Evolutionary conservation across 1,139 yeast genomes (phyloP), one percentile per base, ranked within the genome.

Genomic region (Yamadazyma spencermartinsiae): DNA sequence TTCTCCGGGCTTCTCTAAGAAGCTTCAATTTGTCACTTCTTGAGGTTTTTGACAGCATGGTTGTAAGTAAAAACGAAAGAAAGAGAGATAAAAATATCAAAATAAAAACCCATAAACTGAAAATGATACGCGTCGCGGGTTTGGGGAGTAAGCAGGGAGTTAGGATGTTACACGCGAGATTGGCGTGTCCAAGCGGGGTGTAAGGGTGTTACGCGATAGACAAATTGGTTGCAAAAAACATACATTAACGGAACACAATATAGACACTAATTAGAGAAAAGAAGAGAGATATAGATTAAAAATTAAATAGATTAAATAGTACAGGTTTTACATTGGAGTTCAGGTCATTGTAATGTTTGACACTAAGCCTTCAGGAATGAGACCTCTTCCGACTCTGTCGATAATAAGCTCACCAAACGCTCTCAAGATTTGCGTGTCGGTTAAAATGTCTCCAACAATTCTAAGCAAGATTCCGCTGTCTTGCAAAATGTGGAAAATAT

Each of bases 1-100:
- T 53, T 36, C 52, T 52, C 39, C 76, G 61, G 26, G 76, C 75
- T 42, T 65, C 71, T 35, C 61, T 59, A 40, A 72, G 70, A 51
- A 61, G 62, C 42, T 61, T 62, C 40, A 70, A 55, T 56, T 65
- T 68, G 40, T 68, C 68, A 31, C 58, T 56, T 44, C 45, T 48
- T 2, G 45, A 36, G 18, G 28, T 26, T 28, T 43, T 46, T 15
- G 51, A 41, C 51, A 48, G 46, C 48, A 46, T 47, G 17, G 25
- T 32, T 13, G 14, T 37, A 13, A 23, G 16, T 19, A 2, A 20
- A 26, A 31, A 32, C 13, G 32, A 26, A 17, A 11, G n/a, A 12
- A 28, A 30, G 27, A 24, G 18, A 20, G 18, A 21, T 17, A 25
- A 34, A 34, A 32, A 30, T 31, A 23, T 27, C 20, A 13, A 31